phyloP scores from a whole-genome alignment of 805 yeast genomes.

The Suhomyces sp. region DNA sequence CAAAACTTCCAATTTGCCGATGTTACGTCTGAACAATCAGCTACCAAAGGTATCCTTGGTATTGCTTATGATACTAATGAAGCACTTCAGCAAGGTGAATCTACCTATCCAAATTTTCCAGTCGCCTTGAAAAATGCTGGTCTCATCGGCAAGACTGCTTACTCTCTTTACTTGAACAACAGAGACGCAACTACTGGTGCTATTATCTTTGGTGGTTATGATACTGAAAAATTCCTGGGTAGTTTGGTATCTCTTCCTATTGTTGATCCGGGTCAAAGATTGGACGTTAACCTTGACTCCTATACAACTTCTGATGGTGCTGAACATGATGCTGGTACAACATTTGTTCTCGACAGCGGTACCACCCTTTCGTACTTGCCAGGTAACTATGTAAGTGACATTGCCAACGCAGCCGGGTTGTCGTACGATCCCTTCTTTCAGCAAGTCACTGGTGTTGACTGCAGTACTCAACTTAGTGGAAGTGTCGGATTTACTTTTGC shows the following conservation, averaged over 20 bases:
- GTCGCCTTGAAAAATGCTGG: slow-evolving; percentile 25
- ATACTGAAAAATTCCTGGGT: slow-evolving; percentile 21
- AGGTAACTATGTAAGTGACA: background rate
- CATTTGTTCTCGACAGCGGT: slow-evolving; percentile 9
- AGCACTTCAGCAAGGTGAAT: background rate
- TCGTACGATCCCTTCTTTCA: background rate
- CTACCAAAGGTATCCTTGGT: background rate
- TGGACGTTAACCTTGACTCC: background rate
- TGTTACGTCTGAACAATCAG: slow-evolving; percentile 1
- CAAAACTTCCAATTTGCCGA: slow-evolving; percentile 8
- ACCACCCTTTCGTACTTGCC: slow-evolving; percentile 7
- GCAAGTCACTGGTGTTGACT: background rate
- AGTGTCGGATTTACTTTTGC: background rate
- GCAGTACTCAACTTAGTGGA: background rate
- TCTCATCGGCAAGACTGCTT: slow-evolving; percentile 19
- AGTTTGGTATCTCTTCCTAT: slow-evolving; percentile 10
- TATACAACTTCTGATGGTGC: background rate
- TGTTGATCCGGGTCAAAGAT: background rate
- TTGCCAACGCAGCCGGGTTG: background rate
- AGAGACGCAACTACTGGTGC: slow-evolving; percentile 18
- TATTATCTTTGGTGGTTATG: slow-evolving; percentile 30
- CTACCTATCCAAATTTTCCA: slow-evolving; percentile 7
- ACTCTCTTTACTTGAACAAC: slow-evolving; percentile 23
- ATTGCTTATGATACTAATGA: background rate
- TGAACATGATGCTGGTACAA: background rate